Percentiles rank a stretch among this genome's conserved stretches.
Conservation (phyloP, 2,329 filamentous ascomycete species). For the Talaromyces sp. region DNA sequence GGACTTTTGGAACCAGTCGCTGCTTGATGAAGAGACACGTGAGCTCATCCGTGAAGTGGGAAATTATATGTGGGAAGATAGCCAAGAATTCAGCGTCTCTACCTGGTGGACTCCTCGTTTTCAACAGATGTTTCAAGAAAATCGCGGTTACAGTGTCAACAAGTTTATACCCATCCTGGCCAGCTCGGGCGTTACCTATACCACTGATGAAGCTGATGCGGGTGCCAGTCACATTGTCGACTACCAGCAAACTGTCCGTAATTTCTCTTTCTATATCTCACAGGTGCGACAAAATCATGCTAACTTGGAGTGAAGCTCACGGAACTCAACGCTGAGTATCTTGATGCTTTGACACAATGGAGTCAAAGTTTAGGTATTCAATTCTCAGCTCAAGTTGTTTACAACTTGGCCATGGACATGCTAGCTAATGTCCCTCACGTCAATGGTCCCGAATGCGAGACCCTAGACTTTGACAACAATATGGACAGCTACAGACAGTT, state of each 20-base stretch:
- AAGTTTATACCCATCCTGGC: constrained; percentile 30
- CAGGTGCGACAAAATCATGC: background rate
- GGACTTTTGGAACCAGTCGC: constrained; percentile 32
- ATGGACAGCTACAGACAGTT: constrained; percentile 40
- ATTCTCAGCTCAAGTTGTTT: constrained; percentile 35
- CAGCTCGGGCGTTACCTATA: constrained; percentile 15
- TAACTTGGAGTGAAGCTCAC: constrained; percentile 12
- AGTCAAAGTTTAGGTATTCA: constrained; percentile 23
- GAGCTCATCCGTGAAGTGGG: constrained; percentile 25
- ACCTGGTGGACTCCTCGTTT: constrained; percentile 34
- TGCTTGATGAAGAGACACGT: constrained; percentile 23
- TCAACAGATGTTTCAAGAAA: constrained; percentile 20
- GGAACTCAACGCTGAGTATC: constrained; percentile 25
- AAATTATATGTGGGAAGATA: constrained; percentile 25
- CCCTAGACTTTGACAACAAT: constrained; percentile 28
- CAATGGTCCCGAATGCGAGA: constrained; percentile 39
- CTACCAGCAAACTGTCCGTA: constrained; percentile 13
- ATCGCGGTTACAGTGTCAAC: constrained; percentile 28
- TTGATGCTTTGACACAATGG: constrained; percentile 26
- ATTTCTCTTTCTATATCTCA: background rate
- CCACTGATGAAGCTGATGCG: constrained; percentile 13
- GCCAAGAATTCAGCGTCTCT: constrained; percentile 25
- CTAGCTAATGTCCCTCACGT: constrained; percentile 28
- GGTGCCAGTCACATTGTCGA: constrained; percentile 19
- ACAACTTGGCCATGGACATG: constrained; percentile 42